These are phyloP conservation scores for Phytophthora crassamura DNA, from an alignment of 352 stramenopile genomes.

Conservation along the genomic window DNA sequence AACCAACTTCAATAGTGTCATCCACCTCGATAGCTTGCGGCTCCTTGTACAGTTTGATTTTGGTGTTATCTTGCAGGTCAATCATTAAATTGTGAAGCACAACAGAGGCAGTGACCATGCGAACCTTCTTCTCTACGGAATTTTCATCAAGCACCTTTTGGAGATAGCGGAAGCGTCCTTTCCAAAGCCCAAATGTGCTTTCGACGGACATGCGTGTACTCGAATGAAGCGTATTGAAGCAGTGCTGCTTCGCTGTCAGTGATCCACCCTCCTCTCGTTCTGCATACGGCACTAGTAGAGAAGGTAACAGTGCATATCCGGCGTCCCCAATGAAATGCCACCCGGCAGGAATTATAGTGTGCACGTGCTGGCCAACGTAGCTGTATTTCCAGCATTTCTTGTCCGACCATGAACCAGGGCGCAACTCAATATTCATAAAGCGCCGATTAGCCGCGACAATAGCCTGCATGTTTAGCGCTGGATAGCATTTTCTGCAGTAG, in stretches of 20 bases:
- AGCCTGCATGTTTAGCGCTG: no score
- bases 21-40: no score
- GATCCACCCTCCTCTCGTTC: no score
- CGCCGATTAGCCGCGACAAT: no score
- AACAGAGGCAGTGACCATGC: not conserved
- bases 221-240: constrained; percentile 1
- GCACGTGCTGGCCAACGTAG: not conserved
- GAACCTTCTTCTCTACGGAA: not conserved
- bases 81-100: constrained; percentile 14
- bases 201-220: constrained; percentile 9
- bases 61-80: no score
- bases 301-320: not conserved
- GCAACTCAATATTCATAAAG: not conserved
- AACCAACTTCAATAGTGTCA: no score
- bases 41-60: no score
- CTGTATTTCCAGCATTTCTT: constrained; percentile 4
- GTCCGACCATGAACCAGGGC: no score
- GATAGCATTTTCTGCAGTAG: no score
- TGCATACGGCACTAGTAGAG: not conserved
- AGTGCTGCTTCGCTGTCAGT: no score
- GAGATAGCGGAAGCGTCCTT: not conserved
- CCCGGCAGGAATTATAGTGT: not conserved
- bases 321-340: constrained; percentile 1
- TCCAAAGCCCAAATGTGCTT: constrained; percentile 1
- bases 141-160: not conserved